phyloP scores from a whole-genome alignment of 352 stramenopile species.

The Phytophthora podocarpi region DNA sequence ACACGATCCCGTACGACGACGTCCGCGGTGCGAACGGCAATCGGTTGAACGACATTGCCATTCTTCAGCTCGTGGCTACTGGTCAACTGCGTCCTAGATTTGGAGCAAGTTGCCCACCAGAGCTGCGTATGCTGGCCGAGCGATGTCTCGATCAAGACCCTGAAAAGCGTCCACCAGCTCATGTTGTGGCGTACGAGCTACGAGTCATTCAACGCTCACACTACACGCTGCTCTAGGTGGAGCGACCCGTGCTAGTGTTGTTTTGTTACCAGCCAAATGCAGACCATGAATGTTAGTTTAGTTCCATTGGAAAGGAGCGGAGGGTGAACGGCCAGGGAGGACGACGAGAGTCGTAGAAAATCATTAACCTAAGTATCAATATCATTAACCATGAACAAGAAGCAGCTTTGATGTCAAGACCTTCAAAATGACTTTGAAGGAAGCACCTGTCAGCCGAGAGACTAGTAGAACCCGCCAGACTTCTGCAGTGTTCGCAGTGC shows the following conservation, averaged over 20 bases:
- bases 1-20: slow-evolving; percentile 55
- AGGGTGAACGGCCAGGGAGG: background rate
- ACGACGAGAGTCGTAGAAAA: slow-evolving; percentile 11
- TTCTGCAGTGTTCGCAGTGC: slow-evolving; percentile 52
- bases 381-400: slow-evolving; percentile 6
- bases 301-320: background rate
- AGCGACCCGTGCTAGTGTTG: too few species aligned
- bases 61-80: slow-evolving; percentile 46
- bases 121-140: slow-evolving; percentile 37
- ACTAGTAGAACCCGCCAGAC: slow-evolving; percentile 27
- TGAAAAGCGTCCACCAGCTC: slow-evolving; percentile 40
- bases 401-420: background rate
- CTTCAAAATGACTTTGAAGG: too few species aligned
- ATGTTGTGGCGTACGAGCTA: slow-evolving; percentile 50
- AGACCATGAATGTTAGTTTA: too few species aligned
- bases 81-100: slow-evolving; percentile 43
- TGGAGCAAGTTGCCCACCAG: slow-evolving; percentile 35
- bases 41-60: slow-evolving; percentile 46
- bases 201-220: slow-evolving; percentile 38
- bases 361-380: slow-evolving; percentile 21
- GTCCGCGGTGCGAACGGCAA: slow-evolving; percentile 37
- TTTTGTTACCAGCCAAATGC: too few species aligned
- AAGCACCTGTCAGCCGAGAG: background rate
- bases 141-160: slow-evolving; percentile 42
- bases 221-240: slow-evolving; percentile 30